These are phyloP conservation scores for Chara braunii DNA, from an alignment of 139 green algal genomes.

Conservation along the genomic window DNA sequence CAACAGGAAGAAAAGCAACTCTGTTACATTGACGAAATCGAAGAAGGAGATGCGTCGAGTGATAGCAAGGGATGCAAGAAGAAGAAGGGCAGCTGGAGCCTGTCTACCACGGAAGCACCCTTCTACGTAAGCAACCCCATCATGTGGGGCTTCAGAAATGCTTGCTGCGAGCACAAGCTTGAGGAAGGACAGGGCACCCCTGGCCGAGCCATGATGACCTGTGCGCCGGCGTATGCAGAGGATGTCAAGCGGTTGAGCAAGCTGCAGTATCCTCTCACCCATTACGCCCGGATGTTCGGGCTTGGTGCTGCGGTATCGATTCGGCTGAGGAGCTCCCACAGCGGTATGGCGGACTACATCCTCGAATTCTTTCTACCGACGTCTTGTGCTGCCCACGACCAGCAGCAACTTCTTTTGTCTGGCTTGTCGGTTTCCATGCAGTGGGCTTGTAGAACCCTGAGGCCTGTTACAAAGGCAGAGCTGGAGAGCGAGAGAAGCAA, in stretches of 20 bases:
- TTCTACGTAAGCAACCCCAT: slow-evolving; percentile 12
- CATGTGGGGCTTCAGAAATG: slow-evolving; percentile 39
- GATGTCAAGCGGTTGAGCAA: slow-evolving; percentile 27
- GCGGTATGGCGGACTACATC: slow-evolving; percentile 24
- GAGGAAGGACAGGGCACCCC: slow-evolving; percentile 25
- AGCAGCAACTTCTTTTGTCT: slow-evolving; percentile 26
- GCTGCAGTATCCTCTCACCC: slow-evolving; percentile 34
- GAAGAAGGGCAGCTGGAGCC: no score
- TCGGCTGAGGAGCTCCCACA: slow-evolving; percentile 9
- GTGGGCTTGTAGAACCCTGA: slow-evolving; percentile 10
- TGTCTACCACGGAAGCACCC: slow-evolving; percentile 17
- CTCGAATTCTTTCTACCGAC: slow-evolving; percentile 42
- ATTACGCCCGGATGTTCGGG: slow-evolving; percentile 35
- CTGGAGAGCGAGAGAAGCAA: slow-evolving; percentile 18
- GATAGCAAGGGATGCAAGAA: no score
- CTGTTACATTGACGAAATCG: neutral
- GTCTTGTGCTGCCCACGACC: neutral
- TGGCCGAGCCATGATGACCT: slow-evolving; percentile 13
- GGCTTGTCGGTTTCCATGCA: slow-evolving; percentile 29
- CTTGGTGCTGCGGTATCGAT: slow-evolving; percentile 22
- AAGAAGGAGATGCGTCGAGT: neutral
- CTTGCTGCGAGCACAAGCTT: slow-evolving; percentile 42
- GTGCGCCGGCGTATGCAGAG: slow-evolving; percentile 19
- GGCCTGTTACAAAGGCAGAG: slow-evolving; percentile 22
- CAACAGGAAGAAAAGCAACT: no score